Base-by-base conservation (phyloP, 139 green algal genomes). In the Volvox africanus region DNA sequence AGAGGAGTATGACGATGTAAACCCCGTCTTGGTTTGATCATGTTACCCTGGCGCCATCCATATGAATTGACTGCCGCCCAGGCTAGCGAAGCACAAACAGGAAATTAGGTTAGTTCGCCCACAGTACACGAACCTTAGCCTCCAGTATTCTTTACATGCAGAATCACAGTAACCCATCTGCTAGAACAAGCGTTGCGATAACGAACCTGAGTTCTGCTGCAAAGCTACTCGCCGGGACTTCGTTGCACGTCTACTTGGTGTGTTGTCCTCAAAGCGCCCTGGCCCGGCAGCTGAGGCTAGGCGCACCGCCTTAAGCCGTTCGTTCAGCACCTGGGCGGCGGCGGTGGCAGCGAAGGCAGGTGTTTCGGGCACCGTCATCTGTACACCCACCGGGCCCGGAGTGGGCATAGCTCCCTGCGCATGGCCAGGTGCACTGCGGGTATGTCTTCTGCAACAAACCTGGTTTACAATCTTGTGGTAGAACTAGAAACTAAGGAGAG, bases 361-460 rank as follows among this genome's bases (percentile, higher is more conserved):
- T 19, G 97, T 98, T 93, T 98, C 97, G 30, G 97, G 97, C 76
- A 98, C 95, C 18, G 96, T 97, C 93, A 97, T 94, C 85, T 90
- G 82, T 61, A 33, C 30, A 44, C 26, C 75, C 33, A 71, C 32
- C 24, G 61, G 87, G 17, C 6, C 61, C 0, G 87, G 87, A 26
- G 87, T 86, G 61, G 89, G 89, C 79, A 92, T 92, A 71, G 82
- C 68, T 17, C 86, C 86, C 86, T 90, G 86, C 86, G 75, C 75
- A 81, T 81, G 75, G 20, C 50, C 32, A 24, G 14, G 33, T 24
- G 75, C n/a, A 55, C 17, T 55, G 75, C 75, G 44, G 44, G 44
- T 55, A 14, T 55, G 44, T 55, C 5, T 9, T 55, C 44, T 55
- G 44, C 44, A 55, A 55, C 44, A 55, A 5, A n/a, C n/a, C n/a